Percentiles rank a stretch among this genome's conserved stretches.
phyloP scores from a whole-genome alignment of 2,329 filamentous ascomycete species.

The Sporothrix mexicana region DNA sequence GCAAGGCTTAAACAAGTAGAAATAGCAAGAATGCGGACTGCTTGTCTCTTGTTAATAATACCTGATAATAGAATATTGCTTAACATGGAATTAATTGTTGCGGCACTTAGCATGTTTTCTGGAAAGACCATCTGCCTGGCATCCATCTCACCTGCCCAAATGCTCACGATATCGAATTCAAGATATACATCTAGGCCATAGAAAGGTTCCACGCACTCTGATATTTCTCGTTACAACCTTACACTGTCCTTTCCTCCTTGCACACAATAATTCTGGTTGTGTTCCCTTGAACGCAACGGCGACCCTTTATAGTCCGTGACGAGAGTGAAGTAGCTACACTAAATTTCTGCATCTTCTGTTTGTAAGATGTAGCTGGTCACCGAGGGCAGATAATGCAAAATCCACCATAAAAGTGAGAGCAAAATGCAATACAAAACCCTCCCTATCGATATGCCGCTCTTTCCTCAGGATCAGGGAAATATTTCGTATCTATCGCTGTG shows the following conservation, averaged over 20 bases:
- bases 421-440: background rate
- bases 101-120: background rate
- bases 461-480: background rate
- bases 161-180: background rate
- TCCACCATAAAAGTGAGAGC: background rate
- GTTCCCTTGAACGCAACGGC: background rate
- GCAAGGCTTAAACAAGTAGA: too few relatives aligned
- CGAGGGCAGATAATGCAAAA: background rate
- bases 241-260: background rate
- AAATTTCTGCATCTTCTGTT: background rate
- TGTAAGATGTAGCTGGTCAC: background rate
- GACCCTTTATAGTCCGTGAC: conserved; percentile 3
- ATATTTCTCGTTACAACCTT: background rate
- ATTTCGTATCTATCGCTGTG: background rate
- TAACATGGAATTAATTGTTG: too few relatives aligned
- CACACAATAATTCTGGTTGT: background rate
- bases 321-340: background rate
- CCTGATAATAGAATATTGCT: too few relatives aligned
- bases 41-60: too few relatives aligned
- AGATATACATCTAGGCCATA: background rate
- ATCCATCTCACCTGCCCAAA: background rate
- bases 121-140: too few relatives aligned
- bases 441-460: background rate
- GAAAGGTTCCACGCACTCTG: background rate
- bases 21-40: too few relatives aligned